Conservation (phyloP, 345 rosid genomes). For the Erodium maritimum region DNA sequence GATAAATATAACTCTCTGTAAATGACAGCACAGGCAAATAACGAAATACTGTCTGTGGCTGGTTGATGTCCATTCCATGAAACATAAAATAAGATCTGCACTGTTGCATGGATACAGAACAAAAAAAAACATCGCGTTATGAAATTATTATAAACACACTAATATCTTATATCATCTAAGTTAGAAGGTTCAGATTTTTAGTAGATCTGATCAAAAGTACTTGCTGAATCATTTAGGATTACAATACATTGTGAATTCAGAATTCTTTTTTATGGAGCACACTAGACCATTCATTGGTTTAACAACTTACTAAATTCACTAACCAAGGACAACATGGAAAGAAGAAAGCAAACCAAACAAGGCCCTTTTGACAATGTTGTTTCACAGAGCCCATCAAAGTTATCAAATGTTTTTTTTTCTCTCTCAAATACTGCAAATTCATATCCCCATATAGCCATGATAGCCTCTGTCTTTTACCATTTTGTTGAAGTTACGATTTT, state of each 20-base stretch:
- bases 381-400: no score
- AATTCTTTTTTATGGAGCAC: background rate
- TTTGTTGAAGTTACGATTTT: no score
- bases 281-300: background rate
- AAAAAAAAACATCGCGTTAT: background rate
- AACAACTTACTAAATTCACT: background rate
- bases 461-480: no score
- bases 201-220: background rate
- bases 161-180: background rate
- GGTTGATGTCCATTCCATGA: constrained; percentile 52
- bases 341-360: no score
- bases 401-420: no score
- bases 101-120: constrained; percentile 27
- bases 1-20: constrained; percentile 75
- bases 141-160: background rate
- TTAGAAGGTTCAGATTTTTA: background rate
- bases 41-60: constrained; percentile 44
- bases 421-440: background rate
- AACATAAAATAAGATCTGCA: constrained; percentile 96
- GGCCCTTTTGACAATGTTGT: no score
- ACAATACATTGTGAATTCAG: background rate
- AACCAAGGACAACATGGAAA: background rate
- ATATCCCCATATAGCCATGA: background rate
- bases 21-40: constrained; percentile 67
- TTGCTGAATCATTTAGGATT: background rate